These are phyloP conservation scores for Geranium incanum DNA, from an alignment of 441 rosid species.

Conservation along the genomic window DNA sequence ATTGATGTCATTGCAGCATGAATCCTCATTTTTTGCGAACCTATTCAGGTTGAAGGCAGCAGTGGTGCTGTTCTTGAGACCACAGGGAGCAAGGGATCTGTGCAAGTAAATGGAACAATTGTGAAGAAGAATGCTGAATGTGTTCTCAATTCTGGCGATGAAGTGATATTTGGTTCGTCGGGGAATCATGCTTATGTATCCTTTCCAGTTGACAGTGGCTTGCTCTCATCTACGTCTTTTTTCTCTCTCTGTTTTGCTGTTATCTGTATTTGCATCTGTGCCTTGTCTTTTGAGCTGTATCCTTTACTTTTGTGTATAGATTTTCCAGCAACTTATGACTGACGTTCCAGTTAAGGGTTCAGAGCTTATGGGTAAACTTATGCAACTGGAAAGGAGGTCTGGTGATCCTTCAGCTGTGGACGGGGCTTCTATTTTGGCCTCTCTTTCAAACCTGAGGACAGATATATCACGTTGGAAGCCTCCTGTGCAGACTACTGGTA, in stretches of 20 bases:
- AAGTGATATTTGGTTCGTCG: constrained; percentile 59
- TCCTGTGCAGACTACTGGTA: constrained; percentile 37
- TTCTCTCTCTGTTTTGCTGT: constrained; percentile 13
- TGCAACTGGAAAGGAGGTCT: constrained; percentile 68
- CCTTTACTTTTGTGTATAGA: constrained; percentile 34
- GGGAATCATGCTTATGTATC: constrained; percentile 96
- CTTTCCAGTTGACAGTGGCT: constrained; percentile 29
- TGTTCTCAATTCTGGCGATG: constrained; percentile 70
- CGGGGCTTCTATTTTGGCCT: constrained; percentile 87
- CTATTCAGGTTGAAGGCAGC: constrained; percentile 42
- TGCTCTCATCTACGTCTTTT: not conserved
- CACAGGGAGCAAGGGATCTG: constrained; percentile 71
- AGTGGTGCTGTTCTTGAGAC: constrained; percentile 33
- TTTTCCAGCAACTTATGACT: constrained; percentile 69
- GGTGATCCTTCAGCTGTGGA: constrained; percentile 80
- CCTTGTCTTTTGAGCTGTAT: not conserved
- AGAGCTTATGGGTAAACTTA: constrained; percentile 67
- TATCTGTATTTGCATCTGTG: not conserved
- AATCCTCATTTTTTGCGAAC: constrained; percentile 68
- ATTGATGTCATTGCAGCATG: constrained; percentile 40
- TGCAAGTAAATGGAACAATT: constrained; percentile 72
- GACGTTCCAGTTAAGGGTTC: constrained; percentile 61
- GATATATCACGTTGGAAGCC: constrained; percentile 55
- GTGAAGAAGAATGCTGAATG: not conserved
- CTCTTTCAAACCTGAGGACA: constrained; percentile 54